These are phyloP conservation scores for Ascochyta koolunga DNA, from an alignment of 2,329 filamentous ascomycete genomes.

Conservation along the genomic window DNA sequence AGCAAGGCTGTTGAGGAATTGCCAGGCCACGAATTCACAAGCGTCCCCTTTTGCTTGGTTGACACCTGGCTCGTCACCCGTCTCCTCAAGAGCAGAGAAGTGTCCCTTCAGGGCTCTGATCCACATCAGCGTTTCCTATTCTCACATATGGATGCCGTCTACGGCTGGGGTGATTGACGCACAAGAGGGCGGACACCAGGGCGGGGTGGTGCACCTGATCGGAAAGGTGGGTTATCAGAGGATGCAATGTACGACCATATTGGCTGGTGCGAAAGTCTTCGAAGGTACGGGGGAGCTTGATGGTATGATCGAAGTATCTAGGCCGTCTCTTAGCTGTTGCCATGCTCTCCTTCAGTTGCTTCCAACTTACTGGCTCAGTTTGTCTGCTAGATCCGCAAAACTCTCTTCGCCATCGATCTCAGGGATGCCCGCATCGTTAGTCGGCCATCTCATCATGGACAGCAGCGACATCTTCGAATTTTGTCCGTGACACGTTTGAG, in stretches of 20 bases:
- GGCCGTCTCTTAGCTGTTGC: slow-evolving; percentile 22
- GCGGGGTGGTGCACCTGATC: slow-evolving; percentile 69
- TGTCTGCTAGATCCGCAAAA: slow-evolving; percentile 70
- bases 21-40: slow-evolving; percentile 82
- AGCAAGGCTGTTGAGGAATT: slow-evolving; percentile 73
- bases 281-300: slow-evolving; percentile 71
- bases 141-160: neutral
- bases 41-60: slow-evolving; percentile 73
- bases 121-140: slow-evolving; percentile 19
- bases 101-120: slow-evolving; percentile 75
- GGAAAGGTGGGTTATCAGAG: slow-evolving; percentile 70
- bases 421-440: slow-evolving; percentile 55
- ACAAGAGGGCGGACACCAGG: slow-evolving; percentile 76
- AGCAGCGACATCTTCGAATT: slow-evolving; percentile 35
- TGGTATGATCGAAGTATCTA: slow-evolving; percentile 58
- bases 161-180: slow-evolving; percentile 44
- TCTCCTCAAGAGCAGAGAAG: slow-evolving; percentile 65
- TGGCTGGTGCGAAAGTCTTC: slow-evolving; percentile 74
- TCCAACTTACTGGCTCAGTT: slow-evolving; percentile 58
- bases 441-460: slow-evolving; percentile 36
- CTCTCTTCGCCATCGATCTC: slow-evolving; percentile 63
- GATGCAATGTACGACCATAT: slow-evolving; percentile 61
- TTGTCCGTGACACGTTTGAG: slow-evolving; percentile 7
- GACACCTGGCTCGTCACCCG: slow-evolving; percentile 66
- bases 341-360: neutral